Conservation (phyloP, 1,284 basidiomycete genomes). For the Lignosus rhinocerotis region DNA sequence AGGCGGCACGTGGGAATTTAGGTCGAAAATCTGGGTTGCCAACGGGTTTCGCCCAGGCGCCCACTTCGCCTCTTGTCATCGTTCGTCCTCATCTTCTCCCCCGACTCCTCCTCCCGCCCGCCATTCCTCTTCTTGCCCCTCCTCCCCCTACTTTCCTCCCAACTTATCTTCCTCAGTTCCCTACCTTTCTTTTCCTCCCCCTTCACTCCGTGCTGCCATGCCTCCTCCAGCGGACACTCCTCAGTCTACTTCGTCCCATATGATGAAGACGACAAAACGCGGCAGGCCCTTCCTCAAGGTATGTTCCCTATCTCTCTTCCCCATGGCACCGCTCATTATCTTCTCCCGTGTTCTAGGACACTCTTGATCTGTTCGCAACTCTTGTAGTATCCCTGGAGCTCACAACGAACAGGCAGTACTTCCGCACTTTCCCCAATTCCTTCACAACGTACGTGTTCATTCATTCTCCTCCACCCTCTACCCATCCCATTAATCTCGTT, state of each 20-base stretch:
- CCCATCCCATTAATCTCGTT: conserved; percentile 9
- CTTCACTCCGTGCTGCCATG: conserved; percentile 35
- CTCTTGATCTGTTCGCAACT: conserved; percentile 96
- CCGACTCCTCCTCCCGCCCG: conserved; percentile 29
- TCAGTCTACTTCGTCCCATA: conserved; percentile 71
- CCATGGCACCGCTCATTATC: conserved; percentile 12
- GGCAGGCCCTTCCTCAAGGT: conserved; percentile 94
- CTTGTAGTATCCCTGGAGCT: conserved; percentile 93
- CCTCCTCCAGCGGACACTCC: conserved; percentile 36
- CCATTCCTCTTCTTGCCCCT: conserved; percentile 22
- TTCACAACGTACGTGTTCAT: conserved; percentile 84
- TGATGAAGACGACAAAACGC: conserved; percentile 97
- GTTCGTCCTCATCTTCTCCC: conserved; percentile 29
- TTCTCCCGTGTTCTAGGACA: conserved; percentile 64
- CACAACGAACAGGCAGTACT: conserved; percentile 90
- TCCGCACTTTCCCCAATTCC: conserved; percentile 91
- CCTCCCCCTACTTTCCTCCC: conserved; percentile 19
- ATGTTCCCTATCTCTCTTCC: conserved; percentile 16
- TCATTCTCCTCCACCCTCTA: conserved; percentile 20
- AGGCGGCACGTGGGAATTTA: conserved; percentile 23
- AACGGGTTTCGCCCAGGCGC: conserved; percentile 27
- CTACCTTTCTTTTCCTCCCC: conserved; percentile 15
- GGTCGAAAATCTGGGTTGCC: conserved; percentile 26
- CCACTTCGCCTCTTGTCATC: conserved; percentile 25
- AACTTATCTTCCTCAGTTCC: conserved; percentile 16